phyloP scores from a whole-genome alignment of 2,329 filamentous ascomycete genomes.

The Trichoderma atroviride region DNA sequence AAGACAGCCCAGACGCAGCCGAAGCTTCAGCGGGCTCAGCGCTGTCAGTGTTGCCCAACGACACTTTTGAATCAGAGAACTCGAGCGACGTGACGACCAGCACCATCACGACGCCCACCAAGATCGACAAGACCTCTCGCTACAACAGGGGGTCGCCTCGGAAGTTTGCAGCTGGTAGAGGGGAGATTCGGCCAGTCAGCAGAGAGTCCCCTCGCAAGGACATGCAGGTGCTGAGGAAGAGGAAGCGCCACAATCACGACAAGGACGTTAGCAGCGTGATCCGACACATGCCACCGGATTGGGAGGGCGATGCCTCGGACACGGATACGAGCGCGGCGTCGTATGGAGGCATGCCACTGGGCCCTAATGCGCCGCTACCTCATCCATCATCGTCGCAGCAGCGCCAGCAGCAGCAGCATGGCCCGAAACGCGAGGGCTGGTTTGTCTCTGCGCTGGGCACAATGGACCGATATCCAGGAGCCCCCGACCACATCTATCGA shows the following conservation, averaged over 20 bases:
- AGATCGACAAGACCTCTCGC: constrained; percentile 50
- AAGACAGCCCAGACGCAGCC: not conserved
- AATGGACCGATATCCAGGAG: constrained; percentile 60
- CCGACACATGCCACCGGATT: constrained; percentile 46
- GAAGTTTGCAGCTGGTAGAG: constrained; percentile 58
- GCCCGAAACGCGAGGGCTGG: constrained; percentile 23
- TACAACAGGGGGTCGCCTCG: constrained; percentile 47
- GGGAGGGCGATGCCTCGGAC: constrained; percentile 53
- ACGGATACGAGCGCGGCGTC: constrained; percentile 45
- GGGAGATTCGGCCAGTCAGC: constrained; percentile 60
- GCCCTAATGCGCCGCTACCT: not conserved
- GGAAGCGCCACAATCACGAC: constrained; percentile 55
- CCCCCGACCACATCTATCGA: constrained; percentile 60
- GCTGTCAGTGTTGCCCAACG: constrained; percentile 54
- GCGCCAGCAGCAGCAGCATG: constrained; percentile 28
- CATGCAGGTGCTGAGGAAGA: constrained; percentile 50
- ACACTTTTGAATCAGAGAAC: constrained; percentile 56
- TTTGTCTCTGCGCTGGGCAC: constrained; percentile 53
- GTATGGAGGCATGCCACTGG: not conserved
- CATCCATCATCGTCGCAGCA: constrained; percentile 33
- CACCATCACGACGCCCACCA: constrained; percentile 50
- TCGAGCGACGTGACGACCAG: constrained; percentile 48
- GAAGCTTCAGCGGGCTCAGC: constrained; percentile 57
- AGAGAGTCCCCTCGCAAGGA: constrained; percentile 38
- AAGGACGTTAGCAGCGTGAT: constrained; percentile 56